These are phyloP conservation scores for Sedum album DNA, from an alignment of 164 flowering plant genomes.

Conservation along the genomic window DNA sequence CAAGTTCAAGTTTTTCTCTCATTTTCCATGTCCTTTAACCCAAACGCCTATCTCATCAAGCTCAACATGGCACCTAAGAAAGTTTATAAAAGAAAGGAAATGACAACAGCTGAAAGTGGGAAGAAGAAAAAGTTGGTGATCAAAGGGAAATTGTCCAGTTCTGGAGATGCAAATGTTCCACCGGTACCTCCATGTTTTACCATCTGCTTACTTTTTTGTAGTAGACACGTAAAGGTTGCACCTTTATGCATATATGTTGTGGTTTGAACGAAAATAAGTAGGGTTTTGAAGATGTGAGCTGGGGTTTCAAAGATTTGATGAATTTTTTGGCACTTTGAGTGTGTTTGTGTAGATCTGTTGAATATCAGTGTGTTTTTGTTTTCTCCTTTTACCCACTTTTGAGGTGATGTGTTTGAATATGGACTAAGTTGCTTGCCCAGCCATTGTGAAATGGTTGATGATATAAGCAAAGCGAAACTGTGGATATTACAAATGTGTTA, in stretches of 20 bases:
- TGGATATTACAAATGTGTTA: no score
- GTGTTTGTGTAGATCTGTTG: background rate
- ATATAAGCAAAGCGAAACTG: no score
- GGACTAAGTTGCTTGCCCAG: no score
- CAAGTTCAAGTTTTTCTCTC: no score
- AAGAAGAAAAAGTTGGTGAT: background rate
- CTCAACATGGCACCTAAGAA: background rate
- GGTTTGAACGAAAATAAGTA: no score
- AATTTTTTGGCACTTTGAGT: background rate
- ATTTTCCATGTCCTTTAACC: background rate
- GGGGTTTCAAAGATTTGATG: background rate
- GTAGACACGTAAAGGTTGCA: background rate
- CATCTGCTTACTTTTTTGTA: background rate
- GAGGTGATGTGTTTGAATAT: background rate
- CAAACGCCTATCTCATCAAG: background rate
- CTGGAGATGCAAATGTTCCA: background rate
- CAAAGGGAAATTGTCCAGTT: background rate
- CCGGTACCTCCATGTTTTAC: background rate
- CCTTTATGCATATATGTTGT: background rate
- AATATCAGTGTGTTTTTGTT: no score
- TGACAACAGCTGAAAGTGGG: background rate
- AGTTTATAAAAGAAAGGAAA: background rate
- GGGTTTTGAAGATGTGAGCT: no score
- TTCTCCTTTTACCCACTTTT: no score
- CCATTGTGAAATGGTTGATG: no score